Evolutionary conservation across 495 filamentous ascomycete genomes (phyloP), one percentile per base, ranked within the genome.

Genomic region (Neurospora hispaniola): DNA sequence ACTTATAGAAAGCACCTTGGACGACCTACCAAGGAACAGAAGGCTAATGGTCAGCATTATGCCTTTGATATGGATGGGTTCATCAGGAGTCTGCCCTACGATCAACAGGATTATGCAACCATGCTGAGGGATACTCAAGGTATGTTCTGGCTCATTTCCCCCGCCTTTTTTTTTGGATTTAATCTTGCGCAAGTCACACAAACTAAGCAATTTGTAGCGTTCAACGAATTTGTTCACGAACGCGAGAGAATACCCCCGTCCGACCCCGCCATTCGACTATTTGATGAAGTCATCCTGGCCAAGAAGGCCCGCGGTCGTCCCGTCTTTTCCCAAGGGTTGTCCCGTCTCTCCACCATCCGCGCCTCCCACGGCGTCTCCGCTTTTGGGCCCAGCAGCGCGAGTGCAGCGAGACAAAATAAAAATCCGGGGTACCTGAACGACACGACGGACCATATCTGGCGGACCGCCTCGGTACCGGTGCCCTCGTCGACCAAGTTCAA

Each of bases 211-310:
- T 42, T 11, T 46, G 14, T 69, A 95, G 94, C 87, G 18, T 98
- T 99, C 81, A 97, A 97, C 78, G 94, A 98, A 81, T 99, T 98
- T 78, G 95, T 98, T 77, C 93, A 96, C 79, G 93, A 97, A 69
- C 90, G 96, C 42, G 96, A 99, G 80, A 85, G 86, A 18, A 86
- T 86, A 42, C 80, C 86, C 12, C 80, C 87, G 7, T 77, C 81
- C 1, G 79, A 87, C 71, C 91, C 94, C 4, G 76, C 86, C 10
- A 92, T 98, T 79, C 89, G 93, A 71, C 86, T 99, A 31, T 99
- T 99, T 80, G 96, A 99, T 81, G 92, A 97, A 80, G 92, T 99
- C 75, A 96, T 99, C 74, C 86, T 97, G 7, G 93, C 93, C 16
- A 99, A 99, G 82, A 93, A 91, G 75, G 96, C 97, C 74, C 90